Percentiles rank a stretch among this genome's conserved stretches.
These are phyloP conservation scores for Fraxinus latifolia DNA, from an alignment of 305 asterid species.

Conservation along the genomic window DNA sequence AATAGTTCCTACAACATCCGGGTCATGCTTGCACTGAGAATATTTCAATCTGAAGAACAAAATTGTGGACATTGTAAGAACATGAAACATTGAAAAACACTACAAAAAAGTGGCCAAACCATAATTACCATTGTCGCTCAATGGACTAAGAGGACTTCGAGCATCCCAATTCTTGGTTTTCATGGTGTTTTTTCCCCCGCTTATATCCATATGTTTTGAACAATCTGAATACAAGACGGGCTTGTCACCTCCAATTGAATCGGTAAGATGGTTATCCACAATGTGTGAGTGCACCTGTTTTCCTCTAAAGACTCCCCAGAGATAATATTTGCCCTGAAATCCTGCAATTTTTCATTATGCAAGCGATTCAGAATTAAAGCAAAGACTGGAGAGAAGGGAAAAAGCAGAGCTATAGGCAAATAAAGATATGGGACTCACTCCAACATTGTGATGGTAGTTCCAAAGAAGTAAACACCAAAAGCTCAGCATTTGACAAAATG, in stretches of 20 bases:
- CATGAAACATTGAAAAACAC: background rate
- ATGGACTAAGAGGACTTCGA: conserved; percentile 27
- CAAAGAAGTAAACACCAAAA: conserved; percentile 47
- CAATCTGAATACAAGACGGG: background rate
- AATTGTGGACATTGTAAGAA: background rate
- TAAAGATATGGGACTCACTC: conserved; percentile 36
- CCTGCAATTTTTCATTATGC: conserved; percentile 39
- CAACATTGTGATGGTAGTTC: conserved; percentile 46
- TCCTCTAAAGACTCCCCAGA: conserved; percentile 74
- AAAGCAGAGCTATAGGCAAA: background rate
- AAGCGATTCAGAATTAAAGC: background rate
- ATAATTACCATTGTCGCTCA: conserved; percentile 21
- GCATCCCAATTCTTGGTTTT: background rate
- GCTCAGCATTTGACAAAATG: conserved; percentile 43
- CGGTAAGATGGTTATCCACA: background rate
- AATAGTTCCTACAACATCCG: background rate
- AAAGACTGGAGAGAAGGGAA: background rate
- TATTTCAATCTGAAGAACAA: background rate
- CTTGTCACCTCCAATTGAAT: background rate
- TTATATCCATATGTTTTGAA: background rate
- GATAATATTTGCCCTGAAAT: conserved; percentile 49
- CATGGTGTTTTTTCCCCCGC: background rate
- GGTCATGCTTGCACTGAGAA: background rate
- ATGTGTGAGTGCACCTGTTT: conserved; percentile 25
- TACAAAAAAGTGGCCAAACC: conserved; percentile 18